Evolutionary conservation across 257 asterid species (phyloP).

Genomic region (Penstemon newberryi): DNA sequence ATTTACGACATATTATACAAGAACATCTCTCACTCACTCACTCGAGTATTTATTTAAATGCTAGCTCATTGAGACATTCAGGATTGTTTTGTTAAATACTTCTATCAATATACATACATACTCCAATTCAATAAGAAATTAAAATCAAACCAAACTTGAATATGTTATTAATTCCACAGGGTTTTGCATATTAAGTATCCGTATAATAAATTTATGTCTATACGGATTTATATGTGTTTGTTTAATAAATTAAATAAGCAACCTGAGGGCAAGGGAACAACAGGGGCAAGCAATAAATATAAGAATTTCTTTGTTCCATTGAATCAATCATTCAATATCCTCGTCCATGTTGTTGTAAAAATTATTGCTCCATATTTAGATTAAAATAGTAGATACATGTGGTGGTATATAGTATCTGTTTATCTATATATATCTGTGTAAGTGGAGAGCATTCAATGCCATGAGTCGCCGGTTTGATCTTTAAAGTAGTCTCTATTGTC

Average conservation of each 20-base stretch:
- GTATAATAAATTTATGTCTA: not conserved
- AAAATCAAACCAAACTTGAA: slow-evolving; percentile 14
- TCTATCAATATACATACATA: no score
- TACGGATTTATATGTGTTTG: not conserved
- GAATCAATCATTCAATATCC: slow-evolving; percentile 54
- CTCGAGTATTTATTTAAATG: not conserved
- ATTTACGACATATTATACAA: no score
- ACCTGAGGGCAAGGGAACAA: slow-evolving; percentile 39
- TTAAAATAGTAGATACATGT: not conserved
- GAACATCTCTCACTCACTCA: no score
- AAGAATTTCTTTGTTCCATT: slow-evolving; percentile 30
- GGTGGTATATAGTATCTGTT: slow-evolving; percentile 23
- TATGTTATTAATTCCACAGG: not conserved
- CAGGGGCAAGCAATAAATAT: slow-evolving; percentile 48
- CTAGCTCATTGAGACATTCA: not conserved
- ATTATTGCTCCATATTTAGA: slow-evolving; percentile 31
- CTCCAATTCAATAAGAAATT: not conserved
- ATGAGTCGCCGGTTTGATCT: slow-evolving; percentile 43
- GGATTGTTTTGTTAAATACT: no score
- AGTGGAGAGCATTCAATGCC: slow-evolving; percentile 50
- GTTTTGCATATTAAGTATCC: not conserved
- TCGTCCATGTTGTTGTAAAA: slow-evolving; percentile 42
- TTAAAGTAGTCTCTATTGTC: slow-evolving; percentile 43
- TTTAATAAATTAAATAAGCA: slow-evolving; percentile 17
- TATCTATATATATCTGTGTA: slow-evolving; percentile 31